phyloP scores from a whole-genome alignment of 495 filamentous ascomycete species.

The Xylaria flabelliformis region DNA sequence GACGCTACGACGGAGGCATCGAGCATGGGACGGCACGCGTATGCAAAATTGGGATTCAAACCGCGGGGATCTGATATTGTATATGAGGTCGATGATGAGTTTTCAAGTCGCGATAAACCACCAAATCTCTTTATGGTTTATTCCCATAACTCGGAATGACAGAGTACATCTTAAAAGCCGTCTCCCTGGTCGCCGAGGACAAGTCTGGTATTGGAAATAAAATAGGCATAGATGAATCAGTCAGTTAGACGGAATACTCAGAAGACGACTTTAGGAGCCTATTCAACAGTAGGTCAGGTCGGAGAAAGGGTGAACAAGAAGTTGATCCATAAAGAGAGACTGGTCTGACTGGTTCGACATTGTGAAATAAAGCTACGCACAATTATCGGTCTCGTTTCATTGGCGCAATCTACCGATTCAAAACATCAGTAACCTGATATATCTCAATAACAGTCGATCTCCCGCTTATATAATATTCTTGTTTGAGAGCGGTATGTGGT shows the following conservation, averaged over 20 bases:
- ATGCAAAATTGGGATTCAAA: slow-evolving; percentile 47
- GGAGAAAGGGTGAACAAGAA: too few species aligned
- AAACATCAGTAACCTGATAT: too few species aligned
- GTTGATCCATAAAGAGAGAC: too few species aligned
- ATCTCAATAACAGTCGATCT: background rate
- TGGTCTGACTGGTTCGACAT: too few species aligned
- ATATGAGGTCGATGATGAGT: slow-evolving; percentile 48
- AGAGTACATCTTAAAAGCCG: background rate
- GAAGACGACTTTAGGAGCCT: background rate
- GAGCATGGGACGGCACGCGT: slow-evolving; percentile 51
- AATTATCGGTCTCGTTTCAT: too few species aligned
- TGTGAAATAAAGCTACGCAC: too few species aligned
- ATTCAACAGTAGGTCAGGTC: background rate
- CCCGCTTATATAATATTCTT: too few species aligned
- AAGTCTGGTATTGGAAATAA: background rate
- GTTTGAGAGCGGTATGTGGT: too few species aligned
- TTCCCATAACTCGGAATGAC: slow-evolving; percentile 1
- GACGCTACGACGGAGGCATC: slow-evolving; percentile 51
- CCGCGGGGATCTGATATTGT: slow-evolving; percentile 39
- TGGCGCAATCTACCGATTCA: too few species aligned
- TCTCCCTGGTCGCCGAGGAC: background rate
- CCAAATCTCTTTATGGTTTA: slow-evolving; percentile 50
- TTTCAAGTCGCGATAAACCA: slow-evolving; percentile 37
- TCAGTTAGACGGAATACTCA: background rate
- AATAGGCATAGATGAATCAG: background rate